Base-by-base conservation (phyloP, 345 rosid genomes). In the Excoecaria agallocha region DNA sequence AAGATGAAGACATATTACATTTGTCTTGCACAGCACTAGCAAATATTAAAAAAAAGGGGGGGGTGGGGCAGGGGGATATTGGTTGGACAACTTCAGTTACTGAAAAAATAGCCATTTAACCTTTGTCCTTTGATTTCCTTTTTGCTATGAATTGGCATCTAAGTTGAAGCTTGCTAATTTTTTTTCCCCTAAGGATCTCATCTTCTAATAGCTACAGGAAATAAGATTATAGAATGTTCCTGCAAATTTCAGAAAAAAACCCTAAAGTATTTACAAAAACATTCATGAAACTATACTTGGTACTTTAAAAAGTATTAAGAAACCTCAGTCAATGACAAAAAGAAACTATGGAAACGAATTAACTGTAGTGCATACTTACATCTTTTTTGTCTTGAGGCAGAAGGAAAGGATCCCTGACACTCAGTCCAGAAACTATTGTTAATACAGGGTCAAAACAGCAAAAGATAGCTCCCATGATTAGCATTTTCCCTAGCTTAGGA, bases 401-500 rank as follows among this genome's bases (percentile, higher is more conserved):
- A 71, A 95, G 96, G 82, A 95, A 95, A 82, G 99, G 99, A 81
- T 95, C 99, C 83, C 92, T 86, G 76, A 91, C 98, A 75, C 98
- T 95, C 20, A 95, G 99, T 46, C 97, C 99, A 17, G 99, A 89
- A 69, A 95, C 98, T 69, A 93, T 79, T 37, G 99, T 95, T 54
- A 95, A 83, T 73, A 93, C 76, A 16, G 99, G 99, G 80, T 93
- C 99, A 86, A 93, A 95, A 85, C 98, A 95, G 56, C 80, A 86
- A 74, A 95, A 95, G 79, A 91, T 86, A 68, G 98, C 91, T 77
- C 99, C 99, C 98, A 95, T 91, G 68, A 95, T 82, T 50, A 95
- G 92, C 99, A 95, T 93, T 86, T 95, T 95, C 83, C 99, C 99
- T 37, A 95, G 90, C 89, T 95, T 95, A 52, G 99, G 99, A 88